Base-by-base conservation (phyloP, 805 yeast species). In the Trichomonascus vanleenenianus region DNA sequence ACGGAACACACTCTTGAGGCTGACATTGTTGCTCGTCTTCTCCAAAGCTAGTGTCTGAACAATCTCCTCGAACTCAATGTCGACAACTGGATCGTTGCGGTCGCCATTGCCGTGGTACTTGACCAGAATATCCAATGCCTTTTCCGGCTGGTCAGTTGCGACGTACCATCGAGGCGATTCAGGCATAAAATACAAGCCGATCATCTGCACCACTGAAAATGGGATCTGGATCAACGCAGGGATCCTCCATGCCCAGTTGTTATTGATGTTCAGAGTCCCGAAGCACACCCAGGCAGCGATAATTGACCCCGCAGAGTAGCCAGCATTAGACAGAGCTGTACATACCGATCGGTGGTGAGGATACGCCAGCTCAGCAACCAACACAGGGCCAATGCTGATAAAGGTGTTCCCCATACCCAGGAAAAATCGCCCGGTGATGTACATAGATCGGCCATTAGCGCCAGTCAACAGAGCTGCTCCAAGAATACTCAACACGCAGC, bases 391-490 rank as follows among this genome's bases (percentile, higher is more conserved):
- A 39, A 30, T 27, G 22, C 34, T 39, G 15, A 30, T 27, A 15
- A 39, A 15, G 3, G 42, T n/a, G 15, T 25, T 39, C 16, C 85
- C 84, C 8, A 81, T 55, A 50, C 95, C 94, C 25, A 85, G 78
- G 50, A 83, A 65, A 22, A 75, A 75, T 60, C 89, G 71, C 3
- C 96, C 96, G 2, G 74, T 76, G 51, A 86, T 80, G 5, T 87
- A 65, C 12, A 83, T 53, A 0, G 72, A 56, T n/a, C 75, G 65
- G 7, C 64, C 65, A 2, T 68, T 59, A 0, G 86, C 66, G 0
- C 75, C 70, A 2, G 83, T 70, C 60, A 87, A 95, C 36, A 85
- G 62, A 3, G 80, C 61, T 47, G 82, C 83, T 1, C 96, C 96
- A 10, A 79, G 58, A 51, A 74, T 76, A 60, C 85, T 84, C 3